Percentiles rank a stretch among this genome's conserved stretches.
Evolutionary conservation across 768 basidiomycete genomes (phyloP).

Genomic region (Pisolithus tinctorius): DNA sequence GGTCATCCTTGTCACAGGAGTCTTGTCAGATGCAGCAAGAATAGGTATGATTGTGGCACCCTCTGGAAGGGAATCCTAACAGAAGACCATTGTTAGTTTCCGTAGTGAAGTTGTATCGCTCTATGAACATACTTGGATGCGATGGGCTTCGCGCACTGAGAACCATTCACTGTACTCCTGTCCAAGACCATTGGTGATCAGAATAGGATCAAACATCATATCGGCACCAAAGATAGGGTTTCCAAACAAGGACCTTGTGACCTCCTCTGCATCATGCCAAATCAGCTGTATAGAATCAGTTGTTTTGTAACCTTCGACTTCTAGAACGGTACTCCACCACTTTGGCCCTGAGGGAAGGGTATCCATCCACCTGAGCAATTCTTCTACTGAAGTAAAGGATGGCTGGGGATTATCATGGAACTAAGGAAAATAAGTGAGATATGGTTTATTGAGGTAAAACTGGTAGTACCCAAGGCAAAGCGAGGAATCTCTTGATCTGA

Average conservation of each 20-base stretch:
- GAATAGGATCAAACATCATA: background rate
- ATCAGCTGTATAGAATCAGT: constrained; percentile 13
- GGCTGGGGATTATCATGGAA: constrained; percentile 5
- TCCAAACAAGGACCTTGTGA: constrained; percentile 13
- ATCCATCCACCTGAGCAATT: constrained; percentile 6
- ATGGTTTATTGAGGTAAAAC: background rate
- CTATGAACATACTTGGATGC: background rate
- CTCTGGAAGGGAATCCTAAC: background rate
- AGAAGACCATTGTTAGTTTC: background rate
- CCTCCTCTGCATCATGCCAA: constrained; percentile 21
- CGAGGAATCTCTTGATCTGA: no score
- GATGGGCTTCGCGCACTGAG: background rate
- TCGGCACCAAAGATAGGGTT: constrained; percentile 14
- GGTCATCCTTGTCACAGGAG: constrained; percentile 23
- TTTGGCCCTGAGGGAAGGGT: constrained; percentile 14
- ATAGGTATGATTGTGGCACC: background rate
- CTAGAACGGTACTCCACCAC: constrained; percentile 13
- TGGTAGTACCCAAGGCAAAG: no score
- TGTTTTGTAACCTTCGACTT: constrained; percentile 7
- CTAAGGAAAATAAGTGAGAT: background rate
- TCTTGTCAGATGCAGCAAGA: constrained; percentile 25
- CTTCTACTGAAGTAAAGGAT: no score
- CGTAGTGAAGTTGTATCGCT: background rate
- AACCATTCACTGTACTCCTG: background rate
- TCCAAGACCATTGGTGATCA: background rate